phyloP scores from a whole-genome alignment of 106 monocot species.

The Cymbidium sinense region DNA sequence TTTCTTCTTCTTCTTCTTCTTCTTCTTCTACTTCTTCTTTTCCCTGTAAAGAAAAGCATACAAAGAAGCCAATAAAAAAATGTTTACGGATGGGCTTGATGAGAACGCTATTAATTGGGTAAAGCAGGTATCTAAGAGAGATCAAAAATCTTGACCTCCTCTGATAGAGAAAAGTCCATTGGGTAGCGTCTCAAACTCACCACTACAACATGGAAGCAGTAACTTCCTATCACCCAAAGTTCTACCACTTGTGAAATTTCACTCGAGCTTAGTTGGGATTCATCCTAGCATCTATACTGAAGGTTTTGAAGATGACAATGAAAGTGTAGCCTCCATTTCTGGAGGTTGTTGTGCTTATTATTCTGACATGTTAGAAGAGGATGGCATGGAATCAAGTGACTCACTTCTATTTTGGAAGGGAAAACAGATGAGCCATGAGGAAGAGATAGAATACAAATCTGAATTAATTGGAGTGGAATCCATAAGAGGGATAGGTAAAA shows the following conservation, averaged over 20 bases:
- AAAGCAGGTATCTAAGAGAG: slow-evolving; percentile 44
- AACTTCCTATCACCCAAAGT: slow-evolving; percentile 36
- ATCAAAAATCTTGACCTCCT: slow-evolving; percentile 35
- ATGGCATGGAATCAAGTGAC: slow-evolving; percentile 39
- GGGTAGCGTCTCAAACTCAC: slow-evolving; percentile 12
- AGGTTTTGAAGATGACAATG: slow-evolving; percentile 50
- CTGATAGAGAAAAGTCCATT: slow-evolving; percentile 34
- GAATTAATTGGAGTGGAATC: slow-evolving; percentile 8
- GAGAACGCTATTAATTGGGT: slow-evolving; percentile 86
- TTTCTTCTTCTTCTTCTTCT: slow-evolving; percentile 10
- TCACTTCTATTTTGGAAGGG: slow-evolving; percentile 37
- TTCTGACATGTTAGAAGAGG: slow-evolving; percentile 53
- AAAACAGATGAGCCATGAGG: slow-evolving; percentile 12
- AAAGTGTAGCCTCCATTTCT: slow-evolving; percentile 51
- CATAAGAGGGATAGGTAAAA: neutral
- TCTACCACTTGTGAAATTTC: slow-evolving; percentile 39
- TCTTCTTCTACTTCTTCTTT: too few relatives aligned
- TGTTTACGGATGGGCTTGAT: slow-evolving; percentile 93
- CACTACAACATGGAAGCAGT: slow-evolving; percentile 16
- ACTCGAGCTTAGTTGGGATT: slow-evolving; percentile 28
- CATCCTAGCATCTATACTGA: slow-evolving; percentile 5
- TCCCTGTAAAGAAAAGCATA: neutral
- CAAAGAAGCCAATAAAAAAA: slow-evolving; percentile 7
- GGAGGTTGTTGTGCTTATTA: slow-evolving; percentile 40
- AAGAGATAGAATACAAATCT: slow-evolving; percentile 29